Conservation (phyloP, 1,284 basidiomycete genomes). For the Hemileia vastatrix region DNA sequence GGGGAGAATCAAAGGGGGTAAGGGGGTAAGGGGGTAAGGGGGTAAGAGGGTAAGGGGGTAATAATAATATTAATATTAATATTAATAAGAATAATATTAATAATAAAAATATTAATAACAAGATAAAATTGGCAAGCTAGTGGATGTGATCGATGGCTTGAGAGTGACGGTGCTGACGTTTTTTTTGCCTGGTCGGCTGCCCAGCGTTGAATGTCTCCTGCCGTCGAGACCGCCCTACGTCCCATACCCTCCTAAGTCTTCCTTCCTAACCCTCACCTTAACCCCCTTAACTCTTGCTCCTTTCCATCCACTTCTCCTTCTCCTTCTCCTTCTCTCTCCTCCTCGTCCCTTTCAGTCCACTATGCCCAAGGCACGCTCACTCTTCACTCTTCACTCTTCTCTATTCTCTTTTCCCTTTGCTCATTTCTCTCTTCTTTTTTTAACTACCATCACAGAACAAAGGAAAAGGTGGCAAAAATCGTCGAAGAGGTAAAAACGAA, state of each 20-base stretch:
- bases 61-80: neutral
- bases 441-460: slow-evolving; percentile 34
- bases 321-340: neutral
- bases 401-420: neutral
- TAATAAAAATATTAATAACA: slow-evolving; percentile 47
- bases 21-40: neutral
- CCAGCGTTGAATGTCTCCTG: slow-evolving; percentile 26
- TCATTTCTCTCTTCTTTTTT: neutral
- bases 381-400: neutral
- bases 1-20: neutral
- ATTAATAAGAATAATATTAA: neutral
- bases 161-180: neutral
- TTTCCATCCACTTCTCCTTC: neutral
- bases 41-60: neutral
- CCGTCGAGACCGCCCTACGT: slow-evolving; percentile 11
- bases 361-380: neutral
- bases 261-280: neutral
- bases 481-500: slow-evolving; percentile 99
- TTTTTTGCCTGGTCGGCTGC: neutral
- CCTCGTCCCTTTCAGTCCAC: neutral
- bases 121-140: slow-evolving; percentile 76
- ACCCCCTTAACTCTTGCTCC: neutral
- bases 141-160: neutral
- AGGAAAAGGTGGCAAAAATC: slow-evolving; percentile 91
- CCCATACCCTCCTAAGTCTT: neutral